phyloP scores from a whole-genome alignment of 2,329 filamentous ascomycete genomes.

The Lomentospora prolificans region DNA sequence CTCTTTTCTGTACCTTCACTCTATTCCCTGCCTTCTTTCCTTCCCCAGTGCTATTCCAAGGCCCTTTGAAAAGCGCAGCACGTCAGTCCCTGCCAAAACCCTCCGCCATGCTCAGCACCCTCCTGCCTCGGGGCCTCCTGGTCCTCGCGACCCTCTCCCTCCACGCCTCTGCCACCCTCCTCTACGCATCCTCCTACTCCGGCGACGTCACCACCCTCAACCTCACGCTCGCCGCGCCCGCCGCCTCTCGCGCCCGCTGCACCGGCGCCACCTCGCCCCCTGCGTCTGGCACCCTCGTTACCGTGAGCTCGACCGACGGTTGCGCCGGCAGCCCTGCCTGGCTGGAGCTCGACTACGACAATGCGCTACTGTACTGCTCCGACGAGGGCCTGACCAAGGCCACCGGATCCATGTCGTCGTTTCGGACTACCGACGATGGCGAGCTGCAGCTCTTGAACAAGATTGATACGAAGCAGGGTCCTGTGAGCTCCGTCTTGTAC shows the following conservation, averaged over 20 bases:
- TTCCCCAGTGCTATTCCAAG: background rate
- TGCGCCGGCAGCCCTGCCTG: slow-evolving; percentile 50
- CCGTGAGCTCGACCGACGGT: slow-evolving; percentile 29
- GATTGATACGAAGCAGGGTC: slow-evolving; percentile 25
- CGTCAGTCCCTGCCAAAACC: background rate
- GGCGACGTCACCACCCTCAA: slow-evolving; percentile 39
- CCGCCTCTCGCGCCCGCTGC: slow-evolving; percentile 5
- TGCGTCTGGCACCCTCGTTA: slow-evolving; percentile 25
- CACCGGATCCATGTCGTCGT: slow-evolving; percentile 39
- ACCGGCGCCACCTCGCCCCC: slow-evolving; percentile 10
- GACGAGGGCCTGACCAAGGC: slow-evolving; percentile 42
- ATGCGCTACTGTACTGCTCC: slow-evolving; percentile 45
- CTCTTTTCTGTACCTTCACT: background rate
- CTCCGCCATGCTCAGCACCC: background rate
- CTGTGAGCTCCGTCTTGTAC: slow-evolving; percentile 32
- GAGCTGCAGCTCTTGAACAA: slow-evolving; percentile 27
- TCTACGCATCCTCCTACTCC: slow-evolving; percentile 40
- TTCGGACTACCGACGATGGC: slow-evolving; percentile 27
- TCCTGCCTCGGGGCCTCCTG: slow-evolving; percentile 3
- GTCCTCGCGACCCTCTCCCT: slow-evolving; percentile 1
- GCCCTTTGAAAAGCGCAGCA: no score
- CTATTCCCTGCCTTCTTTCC: background rate
- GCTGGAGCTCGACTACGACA: slow-evolving; percentile 44
- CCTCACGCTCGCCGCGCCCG: slow-evolving; percentile 19
- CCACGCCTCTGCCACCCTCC: slow-evolving; percentile 24